Evolutionary conservation across 495 filamentous ascomycete species (phyloP), one percentile per base, ranked within the genome.

Genomic region (Xylaria curta): DNA sequence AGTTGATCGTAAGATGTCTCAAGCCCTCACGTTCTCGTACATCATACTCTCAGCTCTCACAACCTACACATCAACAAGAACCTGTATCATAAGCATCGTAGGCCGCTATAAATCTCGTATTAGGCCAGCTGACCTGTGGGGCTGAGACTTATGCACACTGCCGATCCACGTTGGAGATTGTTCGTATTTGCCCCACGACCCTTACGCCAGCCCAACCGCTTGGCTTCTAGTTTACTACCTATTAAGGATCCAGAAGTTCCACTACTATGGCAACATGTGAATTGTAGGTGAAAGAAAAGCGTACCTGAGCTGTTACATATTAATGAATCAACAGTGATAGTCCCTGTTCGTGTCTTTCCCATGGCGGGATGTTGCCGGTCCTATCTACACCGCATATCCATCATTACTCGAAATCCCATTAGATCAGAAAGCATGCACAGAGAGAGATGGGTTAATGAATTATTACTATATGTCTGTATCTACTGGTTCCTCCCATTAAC

Each of bases 111-210:
- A 63, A 36, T 26, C 58, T 69, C 66, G 66, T 69, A 54, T 68
- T 68, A 28, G 51, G 66, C 42, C 15, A 42, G 26, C 42, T 67
- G 28, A 33, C 47, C 28, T 67, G 65, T 56, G 65, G 65, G 49
- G 47, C 38, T 67, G 36, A 15, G 64, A 49, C 49, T 49, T 67
- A 47, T 67, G 49, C 33, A 33, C 49, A 56, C 21, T 61, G 68
- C 68, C 33, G 68, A 70, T 70, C 68, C 26, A 21, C 31, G 56
- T 51, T 70, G 59, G 59, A 70, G 59, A 59, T 4, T 4, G 1
- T 54, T 70, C 59, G 68, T 70, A 64, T 70, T 47, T 64, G 53
- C 66, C 66, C 66, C 66, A n/a, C 40, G 53, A 59, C 65, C 49
- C 44, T 51, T 12, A 36, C 19, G 36, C 7, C 2, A 53, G 28